Base-by-base conservation (phyloP, 345 rosid species). In the Gossypium bickii region DNA sequence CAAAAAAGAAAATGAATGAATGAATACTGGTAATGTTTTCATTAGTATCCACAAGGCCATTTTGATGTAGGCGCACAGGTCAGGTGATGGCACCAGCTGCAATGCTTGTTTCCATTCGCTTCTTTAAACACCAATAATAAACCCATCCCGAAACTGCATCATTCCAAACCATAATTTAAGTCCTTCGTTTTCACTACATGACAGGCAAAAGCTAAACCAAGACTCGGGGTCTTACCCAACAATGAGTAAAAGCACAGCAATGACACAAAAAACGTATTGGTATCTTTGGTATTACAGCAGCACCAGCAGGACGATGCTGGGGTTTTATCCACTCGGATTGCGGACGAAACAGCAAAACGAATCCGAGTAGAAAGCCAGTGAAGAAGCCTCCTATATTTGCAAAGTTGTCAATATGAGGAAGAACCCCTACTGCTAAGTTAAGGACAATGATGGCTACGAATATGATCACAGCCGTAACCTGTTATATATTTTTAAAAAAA, bases 1-100 rank as follows among this genome's bases (percentile, higher is more conserved):
- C 41, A 34, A 34, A 5, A 34, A 34, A 5, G 41, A 34, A 34
- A 34, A 34, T 34, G 38, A 34, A 34, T 34, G 41, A 34, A 34
- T 34, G 38, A 34, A 34, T 34, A 34, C 41, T 34, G 41, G 41
- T 34, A 34, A 5, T 5, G 41, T 5, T 34, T 34, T 57, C 65
- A 27, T 84, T 79, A 74, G 75, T 80, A 79, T 29, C 83, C 81
- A 61, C 99, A 96, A 6, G 85, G 83, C 98, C 99, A 96, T 57
- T 77, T 89, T 1, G 91, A 87, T 61, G 98, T 92, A 43, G 97
- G 98, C 72, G 93, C 90, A 44, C 98, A 93, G 79, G 89, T 89
- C 17, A 96, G 86, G 83, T 88, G 86, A 80, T 96, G 99, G 89
- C 99, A 96, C 99, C 99, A 93, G 78, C 92, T 90, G 91, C 99